These are phyloP conservation scores for Xenosphaeropsis pyriputrescens DNA, from an alignment of 2,329 filamentous ascomycete genomes.

Conservation along the genomic window DNA sequence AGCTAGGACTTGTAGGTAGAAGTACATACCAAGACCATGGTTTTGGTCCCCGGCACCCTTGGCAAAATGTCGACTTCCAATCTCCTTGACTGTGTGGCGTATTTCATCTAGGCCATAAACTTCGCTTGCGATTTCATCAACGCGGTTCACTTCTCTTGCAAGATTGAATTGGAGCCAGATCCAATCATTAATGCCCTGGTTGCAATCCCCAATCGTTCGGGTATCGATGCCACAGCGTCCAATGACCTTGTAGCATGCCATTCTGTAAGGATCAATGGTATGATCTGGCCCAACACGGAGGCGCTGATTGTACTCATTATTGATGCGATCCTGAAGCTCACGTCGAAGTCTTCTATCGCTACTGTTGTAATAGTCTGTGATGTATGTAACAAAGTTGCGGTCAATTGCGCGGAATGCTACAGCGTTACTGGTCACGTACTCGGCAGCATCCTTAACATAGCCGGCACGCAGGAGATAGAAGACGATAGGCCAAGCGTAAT, in stretches of 20 bases:
- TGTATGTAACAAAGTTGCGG: slow-evolving; percentile 76
- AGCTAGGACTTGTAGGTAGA: slow-evolving; percentile 79
- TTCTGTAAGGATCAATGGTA: slow-evolving; percentile 83
- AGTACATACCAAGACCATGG: slow-evolving; percentile 77
- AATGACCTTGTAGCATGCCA: slow-evolving; percentile 96
- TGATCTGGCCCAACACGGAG: slow-evolving; percentile 73
- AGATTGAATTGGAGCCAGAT: slow-evolving; percentile 60
- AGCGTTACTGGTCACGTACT: slow-evolving; percentile 71
- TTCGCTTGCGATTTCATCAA: slow-evolving; percentile 49
- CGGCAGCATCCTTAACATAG: slow-evolving; percentile 67
- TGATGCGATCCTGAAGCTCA: slow-evolving; percentile 74
- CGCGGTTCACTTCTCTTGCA: slow-evolving; percentile 47
- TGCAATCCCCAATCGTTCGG: slow-evolving; percentile 46
- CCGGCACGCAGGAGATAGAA: slow-evolving; percentile 85
- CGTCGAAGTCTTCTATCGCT: slow-evolving; percentile 63
- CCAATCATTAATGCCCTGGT: slow-evolving; percentile 54
- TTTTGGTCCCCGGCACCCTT: slow-evolving; percentile 57
- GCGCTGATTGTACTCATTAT: slow-evolving; percentile 78
- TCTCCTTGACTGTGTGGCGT: slow-evolving; percentile 69
- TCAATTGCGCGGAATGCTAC: slow-evolving; percentile 81
- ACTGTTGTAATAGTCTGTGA: slow-evolving; percentile 68
- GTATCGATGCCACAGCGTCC: slow-evolving; percentile 60
- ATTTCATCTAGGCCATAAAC: slow-evolving; percentile 53
- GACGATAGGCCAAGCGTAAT: slow-evolving; percentile 86
- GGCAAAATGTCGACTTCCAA: slow-evolving; percentile 81